Evolutionary conservation across 179 eudicot genomes (phyloP), one percentile per base, ranked within the genome.

Genomic region (Beta corolliflora): DNA sequence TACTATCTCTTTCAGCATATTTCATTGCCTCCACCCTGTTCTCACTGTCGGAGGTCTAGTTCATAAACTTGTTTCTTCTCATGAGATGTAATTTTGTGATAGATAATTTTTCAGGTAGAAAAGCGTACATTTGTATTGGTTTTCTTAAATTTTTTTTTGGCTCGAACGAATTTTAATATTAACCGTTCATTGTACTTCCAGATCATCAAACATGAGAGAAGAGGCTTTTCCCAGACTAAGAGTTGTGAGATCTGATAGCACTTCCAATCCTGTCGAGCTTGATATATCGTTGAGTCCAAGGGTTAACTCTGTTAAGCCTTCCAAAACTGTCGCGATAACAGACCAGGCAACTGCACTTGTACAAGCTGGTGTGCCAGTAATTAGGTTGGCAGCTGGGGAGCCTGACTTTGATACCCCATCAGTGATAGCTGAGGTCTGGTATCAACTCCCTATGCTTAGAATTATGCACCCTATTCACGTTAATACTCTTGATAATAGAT

Each of bases 381-480:
- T 95, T 67, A 88, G 91, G 66, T 83, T 95, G 80, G 94, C 97
- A n/a, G 97, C 93, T 29, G 97, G 98, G 61, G 94, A 95, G 80
- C 97, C 98, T 61, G 97, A 95, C 82, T 95, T 95, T 83, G 95
- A 93, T 84, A 95, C 98, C 50, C 98, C 97, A 52, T 60, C 90
- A 11, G 85, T 80, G 58, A 90, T 93, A 59, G 89, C 90, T 71
- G 94, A 95, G 97, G 98, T 94, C 63, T 75, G 60, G 5, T 52
- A 25, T 11, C 9, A 16, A 11, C 79, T 55, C 10, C 21, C 3
- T 36, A 7, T 63, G 23, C 25, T 23, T 0, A 75, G 14, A 36
- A 5, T 48, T 71, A 59, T 44, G 16, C 55, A 52, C 31, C 58
- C 48, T 46, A 19, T 23, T 45, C 31, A 19, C 19, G 0, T 53